These are phyloP conservation scores for Xylariaceae sp. DNA, from an alignment of 2,329 filamentous ascomycete genomes.

Conservation along the genomic window DNA sequence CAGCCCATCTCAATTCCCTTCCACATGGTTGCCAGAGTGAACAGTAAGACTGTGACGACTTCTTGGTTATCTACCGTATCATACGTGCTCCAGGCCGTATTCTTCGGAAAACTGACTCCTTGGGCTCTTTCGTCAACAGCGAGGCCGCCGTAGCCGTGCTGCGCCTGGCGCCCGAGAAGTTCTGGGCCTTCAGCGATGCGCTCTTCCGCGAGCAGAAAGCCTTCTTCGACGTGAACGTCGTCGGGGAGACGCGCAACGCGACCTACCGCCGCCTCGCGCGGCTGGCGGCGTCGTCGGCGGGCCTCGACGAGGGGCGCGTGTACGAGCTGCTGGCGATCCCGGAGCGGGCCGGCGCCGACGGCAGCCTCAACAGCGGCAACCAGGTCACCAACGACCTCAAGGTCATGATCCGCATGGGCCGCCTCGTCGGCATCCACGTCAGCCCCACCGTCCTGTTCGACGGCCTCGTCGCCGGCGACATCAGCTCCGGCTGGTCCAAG, in stretches of 20 bases:
- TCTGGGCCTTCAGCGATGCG: conserved; percentile 69
- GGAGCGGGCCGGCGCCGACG: conserved; percentile 59
- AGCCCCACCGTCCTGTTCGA: conserved; percentile 87
- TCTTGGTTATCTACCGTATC: too few relatives aligned
- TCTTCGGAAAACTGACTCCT: too few relatives aligned
- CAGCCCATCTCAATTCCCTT: too few relatives aligned
- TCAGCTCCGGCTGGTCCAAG: conserved; percentile 69
- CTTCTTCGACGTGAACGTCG: conserved; percentile 80
- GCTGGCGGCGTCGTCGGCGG: conserved; percentile 58
- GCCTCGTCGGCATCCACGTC: conserved; percentile 78
- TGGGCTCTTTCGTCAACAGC: too few relatives aligned
- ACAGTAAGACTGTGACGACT: too few relatives aligned
- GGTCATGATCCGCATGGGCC: conserved; percentile 69
- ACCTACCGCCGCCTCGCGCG: conserved; percentile 75
- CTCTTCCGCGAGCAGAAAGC: conserved; percentile 60
- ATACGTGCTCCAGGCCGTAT: too few relatives aligned
- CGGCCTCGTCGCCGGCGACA: conserved; percentile 70
- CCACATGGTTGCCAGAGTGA: too few relatives aligned
- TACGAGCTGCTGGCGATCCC: conserved; percentile 61
- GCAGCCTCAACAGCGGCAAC: conserved; percentile 71
- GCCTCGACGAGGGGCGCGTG: conserved; percentile 63
- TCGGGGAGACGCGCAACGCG: conserved; percentile 74
- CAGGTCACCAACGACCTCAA: conserved; percentile 79
- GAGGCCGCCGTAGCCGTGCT: conserved; percentile 81
- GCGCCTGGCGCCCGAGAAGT: conserved; percentile 59